These are phyloP conservation scores for Starmerella sp. DNA, from an alignment of 805 yeast species.

Conservation along the genomic window DNA sequence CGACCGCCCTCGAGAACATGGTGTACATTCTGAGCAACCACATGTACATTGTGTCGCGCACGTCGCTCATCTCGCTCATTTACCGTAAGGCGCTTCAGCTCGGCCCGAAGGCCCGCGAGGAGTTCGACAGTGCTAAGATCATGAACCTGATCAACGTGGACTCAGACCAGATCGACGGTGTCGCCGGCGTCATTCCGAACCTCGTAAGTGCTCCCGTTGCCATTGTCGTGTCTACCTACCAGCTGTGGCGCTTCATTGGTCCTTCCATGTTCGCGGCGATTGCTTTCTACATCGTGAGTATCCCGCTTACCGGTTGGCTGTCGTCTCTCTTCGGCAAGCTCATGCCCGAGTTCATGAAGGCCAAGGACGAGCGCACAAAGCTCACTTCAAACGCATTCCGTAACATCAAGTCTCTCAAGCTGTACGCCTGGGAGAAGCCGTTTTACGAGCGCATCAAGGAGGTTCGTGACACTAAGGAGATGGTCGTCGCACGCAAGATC, in stretches of 20 bases:
- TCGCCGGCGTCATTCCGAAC: conserved; percentile 60
- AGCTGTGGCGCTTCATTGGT: conserved; percentile 64
- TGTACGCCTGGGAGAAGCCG: conserved; percentile 93
- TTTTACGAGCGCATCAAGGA: conserved; percentile 56
- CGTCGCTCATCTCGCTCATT: conserved; percentile 46
- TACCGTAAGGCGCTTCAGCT: conserved; percentile 60
- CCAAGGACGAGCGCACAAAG: conserved; percentile 84
- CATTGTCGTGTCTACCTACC: conserved; percentile 57
- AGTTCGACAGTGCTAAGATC: conserved; percentile 76
- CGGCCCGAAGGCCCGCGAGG: conserved; percentile 52
- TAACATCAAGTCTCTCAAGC: conserved; percentile 79
- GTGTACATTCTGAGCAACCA: conserved; percentile 9
- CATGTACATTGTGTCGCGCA: conserved; percentile 18
- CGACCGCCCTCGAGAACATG: conserved; percentile 16
- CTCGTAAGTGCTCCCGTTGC: conserved; percentile 90
- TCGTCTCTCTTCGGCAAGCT: conserved; percentile 47
- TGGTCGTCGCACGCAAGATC: conserved; percentile 54
- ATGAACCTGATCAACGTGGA: conserved; percentile 92
- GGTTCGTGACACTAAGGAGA: conserved; percentile 75
- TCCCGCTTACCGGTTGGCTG: conserved; percentile 62
- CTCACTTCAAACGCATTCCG: conserved; percentile 75
- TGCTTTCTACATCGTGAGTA: conserved; percentile 55
- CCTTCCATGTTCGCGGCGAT: conserved; percentile 89
- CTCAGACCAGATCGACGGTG: conserved; percentile 72
- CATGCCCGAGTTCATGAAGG: conserved; percentile 70